phyloP scores from a whole-genome alignment of 768 basidiomycete genomes.

The Suillus decipiens region DNA sequence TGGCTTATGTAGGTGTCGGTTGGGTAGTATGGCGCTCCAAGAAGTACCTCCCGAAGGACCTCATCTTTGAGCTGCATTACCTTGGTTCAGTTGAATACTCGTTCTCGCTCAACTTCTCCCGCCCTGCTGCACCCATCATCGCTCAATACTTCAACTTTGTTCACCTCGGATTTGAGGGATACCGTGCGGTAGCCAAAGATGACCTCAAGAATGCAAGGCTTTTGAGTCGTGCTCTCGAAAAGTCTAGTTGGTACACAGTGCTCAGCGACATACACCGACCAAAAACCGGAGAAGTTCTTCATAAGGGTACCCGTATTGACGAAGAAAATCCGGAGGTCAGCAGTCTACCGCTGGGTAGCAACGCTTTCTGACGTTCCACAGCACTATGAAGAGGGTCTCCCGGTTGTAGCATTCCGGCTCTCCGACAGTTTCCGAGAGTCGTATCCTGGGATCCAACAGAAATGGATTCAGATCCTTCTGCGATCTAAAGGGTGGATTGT shows the following conservation, averaged over 20 bases:
- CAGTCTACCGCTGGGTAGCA: conserved; percentile 33
- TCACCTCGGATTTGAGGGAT: conserved; percentile 60
- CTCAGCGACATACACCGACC: conserved; percentile 57
- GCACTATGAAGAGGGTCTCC: conserved; percentile 51
- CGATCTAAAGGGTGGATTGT: conserved; percentile 58
- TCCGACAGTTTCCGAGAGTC: conserved; percentile 52
- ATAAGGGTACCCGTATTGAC: conserved; percentile 38
- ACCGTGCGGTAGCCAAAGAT: conserved; percentile 45
- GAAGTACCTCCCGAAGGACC: conserved; percentile 61
- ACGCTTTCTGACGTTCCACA: conserved; percentile 20
- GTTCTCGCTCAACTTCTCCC: conserved; percentile 64
- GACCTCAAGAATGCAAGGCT: conserved; percentile 64
- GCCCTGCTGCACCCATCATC: conserved; percentile 61
- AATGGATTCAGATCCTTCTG: conserved; percentile 54
- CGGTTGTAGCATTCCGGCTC: conserved; percentile 57
- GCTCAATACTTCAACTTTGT: conserved; percentile 66
- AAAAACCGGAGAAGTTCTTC: conserved; percentile 20
- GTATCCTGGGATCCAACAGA: conserved; percentile 58
- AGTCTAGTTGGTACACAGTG: conserved; percentile 51
- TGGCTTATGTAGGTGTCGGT: conserved; percentile 59
- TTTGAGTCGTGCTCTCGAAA: conserved; percentile 64
- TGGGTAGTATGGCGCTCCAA: conserved; percentile 66
- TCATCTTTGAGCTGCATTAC: conserved; percentile 65
- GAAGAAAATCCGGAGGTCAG: conserved; percentile 61
- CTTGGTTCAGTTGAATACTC: conserved; percentile 70